These are phyloP conservation scores for Rhododendron molle DNA, from an alignment of 148 eudicot species.

Conservation along the genomic window DNA sequence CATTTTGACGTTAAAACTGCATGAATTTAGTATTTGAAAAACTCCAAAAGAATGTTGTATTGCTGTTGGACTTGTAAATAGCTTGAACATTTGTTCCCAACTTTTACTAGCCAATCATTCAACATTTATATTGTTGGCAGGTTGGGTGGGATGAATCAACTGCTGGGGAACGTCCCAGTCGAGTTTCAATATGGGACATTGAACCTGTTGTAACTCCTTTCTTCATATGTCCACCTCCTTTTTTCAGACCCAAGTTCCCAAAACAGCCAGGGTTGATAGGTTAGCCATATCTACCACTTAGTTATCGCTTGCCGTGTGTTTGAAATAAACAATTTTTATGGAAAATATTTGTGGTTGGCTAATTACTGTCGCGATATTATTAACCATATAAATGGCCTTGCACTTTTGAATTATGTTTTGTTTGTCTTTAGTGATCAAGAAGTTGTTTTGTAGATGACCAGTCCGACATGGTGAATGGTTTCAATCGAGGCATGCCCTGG, in stretches of 20 bases:
- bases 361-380: neutral
- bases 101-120: neutral
- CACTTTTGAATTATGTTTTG: neutral
- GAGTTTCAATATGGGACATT: constrained; percentile 95
- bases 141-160: constrained; percentile 99
- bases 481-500: constrained; percentile 91
- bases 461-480: constrained; percentile 62
- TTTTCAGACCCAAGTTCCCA: constrained; percentile 84
- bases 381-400: neutral
- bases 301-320: neutral
- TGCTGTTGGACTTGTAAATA: neutral
- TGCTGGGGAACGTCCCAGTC: constrained; percentile 89
- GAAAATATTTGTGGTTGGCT: neutral
- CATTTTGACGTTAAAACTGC: neutral
- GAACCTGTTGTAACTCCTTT: constrained; percentile 97
- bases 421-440: neutral
- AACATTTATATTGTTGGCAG: constrained; percentile 32
- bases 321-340: neutral
- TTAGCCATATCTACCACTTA: constrained; percentile 18
- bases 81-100: neutral
- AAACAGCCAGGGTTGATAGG: constrained; percentile 82
- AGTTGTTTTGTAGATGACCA: constrained; percentile 56
- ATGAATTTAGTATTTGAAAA: neutral
- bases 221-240: constrained; percentile 97
- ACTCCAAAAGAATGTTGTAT: neutral